Evolutionary conservation across 768 basidiomycete species (phyloP).

Genomic region (Auricularia heimuer): DNA sequence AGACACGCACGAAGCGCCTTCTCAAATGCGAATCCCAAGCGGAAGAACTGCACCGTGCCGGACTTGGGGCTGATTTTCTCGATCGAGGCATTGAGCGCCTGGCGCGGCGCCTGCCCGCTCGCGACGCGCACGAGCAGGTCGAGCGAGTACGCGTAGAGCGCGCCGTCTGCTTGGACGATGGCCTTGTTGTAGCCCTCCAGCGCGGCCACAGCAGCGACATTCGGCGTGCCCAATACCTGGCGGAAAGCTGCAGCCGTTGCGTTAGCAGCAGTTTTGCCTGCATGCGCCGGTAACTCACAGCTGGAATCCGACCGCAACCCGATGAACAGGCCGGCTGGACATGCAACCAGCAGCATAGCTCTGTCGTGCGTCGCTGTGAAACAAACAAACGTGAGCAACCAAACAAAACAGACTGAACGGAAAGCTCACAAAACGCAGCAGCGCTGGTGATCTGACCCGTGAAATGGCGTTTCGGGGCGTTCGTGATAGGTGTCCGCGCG

Average conservation of each 20-base stretch:
- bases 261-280: not conserved
- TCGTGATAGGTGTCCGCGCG: slow-evolving; percentile 27
- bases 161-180: slow-evolving; percentile 49
- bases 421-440: slow-evolving; percentile 49
- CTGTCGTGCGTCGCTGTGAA: slow-evolving; percentile 38
- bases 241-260: slow-evolving; percentile 38
- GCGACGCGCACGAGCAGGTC: slow-evolving; percentile 57
- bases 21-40: slow-evolving; percentile 41
- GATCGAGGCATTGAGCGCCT: slow-evolving; percentile 43
- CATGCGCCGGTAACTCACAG: not conserved
- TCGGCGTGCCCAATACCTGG: slow-evolving; percentile 33
- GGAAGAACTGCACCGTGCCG: slow-evolving; percentile 51
- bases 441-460: slow-evolving; percentile 54
- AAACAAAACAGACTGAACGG: not conserved
- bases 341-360: slow-evolving; percentile 55
- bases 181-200: slow-evolving; percentile 56
- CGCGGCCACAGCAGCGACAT: not conserved
- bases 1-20: slow-evolving; percentile 44
- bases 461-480: slow-evolving; percentile 24
- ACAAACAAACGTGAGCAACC: not conserved
- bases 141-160: slow-evolving; percentile 57
- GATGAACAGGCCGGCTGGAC: slow-evolving; percentile 60
- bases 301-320: slow-evolving; percentile 39
- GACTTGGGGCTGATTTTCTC: slow-evolving; percentile 53
- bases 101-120: slow-evolving; percentile 35